Evolutionary conservation across 1,284 basidiomycete species (phyloP).

Genomic region (Marasmius sp.): DNA sequence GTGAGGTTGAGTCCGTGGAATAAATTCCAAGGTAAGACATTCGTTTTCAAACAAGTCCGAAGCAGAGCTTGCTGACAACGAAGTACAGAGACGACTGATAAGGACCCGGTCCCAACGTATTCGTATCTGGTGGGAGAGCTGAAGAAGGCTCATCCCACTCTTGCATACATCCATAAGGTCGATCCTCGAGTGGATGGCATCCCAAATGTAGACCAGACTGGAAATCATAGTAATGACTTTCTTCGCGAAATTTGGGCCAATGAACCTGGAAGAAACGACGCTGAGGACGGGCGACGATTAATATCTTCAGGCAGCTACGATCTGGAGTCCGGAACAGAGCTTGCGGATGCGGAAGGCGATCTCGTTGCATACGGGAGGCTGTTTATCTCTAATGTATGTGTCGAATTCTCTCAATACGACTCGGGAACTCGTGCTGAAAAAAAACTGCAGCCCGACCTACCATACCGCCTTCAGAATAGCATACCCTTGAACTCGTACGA

Average conservation of each 20-base stretch:
- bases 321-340: conserved; percentile 30
- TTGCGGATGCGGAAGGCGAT: conserved; percentile 32
- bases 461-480: background rate
- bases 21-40: conserved; percentile 31
- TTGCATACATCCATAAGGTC: conserved; percentile 43
- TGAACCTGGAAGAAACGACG: background rate
- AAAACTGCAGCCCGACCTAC: background rate
- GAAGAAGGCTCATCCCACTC: conserved; percentile 34
- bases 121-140: conserved; percentile 31
- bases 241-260: conserved; percentile 31
- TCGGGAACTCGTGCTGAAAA: background rate
- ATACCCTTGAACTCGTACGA: conserved; percentile 25
- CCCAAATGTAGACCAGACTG: conserved; percentile 2
- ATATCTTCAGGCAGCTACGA: conserved; percentile 49
- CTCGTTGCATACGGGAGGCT: conserved; percentile 46
- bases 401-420: background rate
- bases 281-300: conserved; percentile 31
- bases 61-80: no score
- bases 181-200: conserved; percentile 38
- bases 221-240: conserved; percentile 34
- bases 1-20: conserved; percentile 57
- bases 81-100: conserved; percentile 39
- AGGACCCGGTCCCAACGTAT: conserved; percentile 44
- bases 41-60: background rate
- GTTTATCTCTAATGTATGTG: conserved; percentile 7